Evolutionary conservation across 768 basidiomycete genomes (phyloP).

Genomic region (Favolaschia claudopus): DNA sequence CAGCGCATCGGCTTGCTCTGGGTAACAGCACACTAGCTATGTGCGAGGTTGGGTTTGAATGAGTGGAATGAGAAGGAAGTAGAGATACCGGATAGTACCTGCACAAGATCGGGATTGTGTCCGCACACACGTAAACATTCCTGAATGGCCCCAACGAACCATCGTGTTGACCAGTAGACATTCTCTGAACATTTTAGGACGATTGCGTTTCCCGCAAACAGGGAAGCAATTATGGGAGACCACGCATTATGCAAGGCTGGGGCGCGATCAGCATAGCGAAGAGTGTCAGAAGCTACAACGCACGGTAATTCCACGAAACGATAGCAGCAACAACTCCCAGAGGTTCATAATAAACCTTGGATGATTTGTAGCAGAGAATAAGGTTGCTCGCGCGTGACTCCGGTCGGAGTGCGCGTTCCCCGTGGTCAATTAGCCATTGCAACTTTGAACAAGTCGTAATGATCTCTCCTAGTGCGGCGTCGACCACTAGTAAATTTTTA

Average conservation of each 20-base stretch:
- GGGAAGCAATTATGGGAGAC: slow-evolving; percentile 89
- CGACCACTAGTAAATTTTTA: slow-evolving; percentile 67
- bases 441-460: slow-evolving; percentile 94
- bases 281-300: slow-evolving; percentile 8
- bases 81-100: slow-evolving; percentile 51
- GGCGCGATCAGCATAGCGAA: neutral
- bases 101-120: slow-evolving; percentile 87
- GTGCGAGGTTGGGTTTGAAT: neutral
- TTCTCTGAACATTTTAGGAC: slow-evolving; percentile 93
- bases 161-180: slow-evolving; percentile 89
- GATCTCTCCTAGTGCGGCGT: slow-evolving; percentile 94
- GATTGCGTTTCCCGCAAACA: slow-evolving; percentile 91
- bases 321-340: slow-evolving; percentile 92
- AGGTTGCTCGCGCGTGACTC: slow-evolving; percentile 73
- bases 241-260: slow-evolving; percentile 92
- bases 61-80: neutral
- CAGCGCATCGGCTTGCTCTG: slow-evolving; percentile 83
- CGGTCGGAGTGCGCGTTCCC: slow-evolving; percentile 78
- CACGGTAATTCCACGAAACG: slow-evolving; percentile 96
- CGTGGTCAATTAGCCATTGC: slow-evolving; percentile 90
- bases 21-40: slow-evolving; percentile 86
- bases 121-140: slow-evolving; percentile 82
- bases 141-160: slow-evolving; percentile 83
- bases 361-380: slow-evolving; percentile 78
- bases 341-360: slow-evolving; percentile 86